Base-by-base conservation (phyloP, 257 asterid species). In the Catharanthus roseus region DNA sequence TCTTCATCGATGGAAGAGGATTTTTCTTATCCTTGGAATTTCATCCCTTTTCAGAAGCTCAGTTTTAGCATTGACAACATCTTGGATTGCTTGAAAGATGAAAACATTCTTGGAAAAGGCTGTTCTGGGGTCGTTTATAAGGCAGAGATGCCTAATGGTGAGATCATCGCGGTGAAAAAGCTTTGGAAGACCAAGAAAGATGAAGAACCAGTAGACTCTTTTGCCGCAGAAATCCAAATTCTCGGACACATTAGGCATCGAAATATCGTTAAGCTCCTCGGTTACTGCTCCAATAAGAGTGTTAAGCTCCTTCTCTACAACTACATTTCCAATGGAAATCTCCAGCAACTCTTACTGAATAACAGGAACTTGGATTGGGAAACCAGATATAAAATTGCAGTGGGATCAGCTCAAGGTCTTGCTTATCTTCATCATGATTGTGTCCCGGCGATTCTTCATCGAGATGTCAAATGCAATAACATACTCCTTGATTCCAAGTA, bases 191-290 rank as follows among this genome's bases (percentile, higher is more conserved):
- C 95, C 0, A 89, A 79, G 81, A 90, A 85, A 60, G 95, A 84
- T 0, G 95, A 90, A 58, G 83, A 90, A 28, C 79, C 77, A 0
- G 62, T 90, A 0, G 98, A 89, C 77, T 90, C 92, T 1, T 93
- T 93, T 65, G 96, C 96, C 2, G 97, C 96, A 49, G 98, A 93
- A 68, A 89, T 93, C 76, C 97, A 93, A 75, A 93, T 85, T 24
- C 96, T 93, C 4, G 98, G 98, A 56, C 97, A 90, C 75, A 93
- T 93, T 70, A 85, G 95, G 88, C 98, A 93, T 71, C 81, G 97
- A 72, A 93, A 93, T 69, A 93, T 93, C 34, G 95, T 93, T 73
- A 93, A 86, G 77, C 81, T 93, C 24, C 71, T 93, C 11, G 98
- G 98, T 1, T 93, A 93, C 68, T 90, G 97, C 57, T 90, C 96